phyloP scores from a whole-genome alignment of 164 flowering plant species.

The Akebia trifoliata region DNA sequence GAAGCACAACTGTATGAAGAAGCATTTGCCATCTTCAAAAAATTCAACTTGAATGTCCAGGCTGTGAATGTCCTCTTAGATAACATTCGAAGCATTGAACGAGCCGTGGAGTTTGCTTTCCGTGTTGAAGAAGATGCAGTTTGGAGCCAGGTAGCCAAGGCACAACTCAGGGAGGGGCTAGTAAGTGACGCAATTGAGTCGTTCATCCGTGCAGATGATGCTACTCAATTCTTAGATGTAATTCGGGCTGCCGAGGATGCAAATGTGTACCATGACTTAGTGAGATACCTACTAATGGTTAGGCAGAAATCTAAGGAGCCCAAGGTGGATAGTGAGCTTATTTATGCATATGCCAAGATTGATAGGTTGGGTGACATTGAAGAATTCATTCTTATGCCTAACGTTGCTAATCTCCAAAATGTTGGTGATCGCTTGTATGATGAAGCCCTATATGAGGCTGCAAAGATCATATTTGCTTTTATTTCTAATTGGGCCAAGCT shows the following conservation, averaged over 20 bases:
- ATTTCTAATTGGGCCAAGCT: slow-evolving; percentile 95
- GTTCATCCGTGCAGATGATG: slow-evolving; percentile 97
- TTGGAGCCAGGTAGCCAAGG: slow-evolving; percentile 99
- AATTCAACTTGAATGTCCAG: slow-evolving; percentile 95
- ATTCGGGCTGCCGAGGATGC: slow-evolving; percentile 84
- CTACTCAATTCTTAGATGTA: slow-evolving; percentile 88
- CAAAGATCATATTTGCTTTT: slow-evolving; percentile 92
- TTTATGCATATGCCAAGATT: slow-evolving; percentile 99
- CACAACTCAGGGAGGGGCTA: slow-evolving; percentile 88
- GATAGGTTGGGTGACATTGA: slow-evolving; percentile 92
- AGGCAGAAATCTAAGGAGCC: slow-evolving; percentile 94
- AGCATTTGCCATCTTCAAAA: slow-evolving; percentile 95
- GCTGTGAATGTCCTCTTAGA: slow-evolving; percentile 96
- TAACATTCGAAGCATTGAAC: slow-evolving; percentile 77
- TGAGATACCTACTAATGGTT: slow-evolving; percentile 92
- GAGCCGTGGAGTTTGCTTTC: slow-evolving; percentile 99
- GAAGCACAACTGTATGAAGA: slow-evolving; percentile 95
- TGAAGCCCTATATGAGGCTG: slow-evolving; percentile 91
- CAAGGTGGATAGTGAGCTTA: slow-evolving; percentile 97
- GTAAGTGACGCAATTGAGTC: slow-evolving; percentile 99
- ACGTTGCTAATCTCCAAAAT: slow-evolving; percentile 94
- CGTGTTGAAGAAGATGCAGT: slow-evolving; percentile 99
- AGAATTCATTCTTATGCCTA: slow-evolving; percentile 95
- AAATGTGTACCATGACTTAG: slow-evolving; percentile 89
- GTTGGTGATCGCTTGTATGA: slow-evolving; percentile 94